Evolutionary conservation across 257 asterid species (phyloP).

Genomic region (Nicotiana tomentosiformis): DNA sequence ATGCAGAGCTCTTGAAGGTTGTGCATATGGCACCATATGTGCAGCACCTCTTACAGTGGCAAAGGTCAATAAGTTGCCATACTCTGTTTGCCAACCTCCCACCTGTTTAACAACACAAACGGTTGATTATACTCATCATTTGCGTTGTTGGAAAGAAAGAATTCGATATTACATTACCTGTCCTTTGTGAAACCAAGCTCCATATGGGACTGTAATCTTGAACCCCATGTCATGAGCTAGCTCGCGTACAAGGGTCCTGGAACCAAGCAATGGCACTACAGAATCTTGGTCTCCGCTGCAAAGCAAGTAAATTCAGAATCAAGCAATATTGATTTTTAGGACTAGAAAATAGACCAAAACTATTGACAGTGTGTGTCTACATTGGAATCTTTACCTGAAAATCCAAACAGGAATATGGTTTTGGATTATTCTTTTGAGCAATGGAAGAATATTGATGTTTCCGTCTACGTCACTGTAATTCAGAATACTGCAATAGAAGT

Average conservation of each 20-base stretch:
- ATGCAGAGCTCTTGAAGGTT: slow-evolving; percentile 91
- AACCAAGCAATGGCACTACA: slow-evolving; percentile 87
- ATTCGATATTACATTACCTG: slow-evolving; percentile 44
- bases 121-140: neutral
- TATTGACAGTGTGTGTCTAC: neutral
- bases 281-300: slow-evolving; percentile 99
- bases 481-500: slow-evolving; percentile 31
- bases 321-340: neutral
- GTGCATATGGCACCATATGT: slow-evolving; percentile 95
- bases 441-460: slow-evolving; percentile 65
- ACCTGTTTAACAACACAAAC: slow-evolving; percentile 31
- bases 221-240: slow-evolving; percentile 68
- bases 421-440: slow-evolving; percentile 57
- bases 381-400: slow-evolving; percentile 47
- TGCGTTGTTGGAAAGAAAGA: neutral
- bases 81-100: slow-evolving; percentile 95
- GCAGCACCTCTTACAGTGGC: slow-evolving; percentile 97
- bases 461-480: slow-evolving; percentile 49
- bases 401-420: slow-evolving; percentile 65
- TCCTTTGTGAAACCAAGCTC: slow-evolving; percentile 85
- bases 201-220: slow-evolving; percentile 75
- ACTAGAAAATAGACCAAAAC: neutral
- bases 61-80: slow-evolving; percentile 71
- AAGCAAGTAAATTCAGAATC: neutral
- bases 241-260: slow-evolving; percentile 85